Percentiles rank a stretch among this genome's conserved stretches.
phyloP scores from a whole-genome alignment of 768 basidiomycete genomes.

The Rhodotorula graminis region DNA sequence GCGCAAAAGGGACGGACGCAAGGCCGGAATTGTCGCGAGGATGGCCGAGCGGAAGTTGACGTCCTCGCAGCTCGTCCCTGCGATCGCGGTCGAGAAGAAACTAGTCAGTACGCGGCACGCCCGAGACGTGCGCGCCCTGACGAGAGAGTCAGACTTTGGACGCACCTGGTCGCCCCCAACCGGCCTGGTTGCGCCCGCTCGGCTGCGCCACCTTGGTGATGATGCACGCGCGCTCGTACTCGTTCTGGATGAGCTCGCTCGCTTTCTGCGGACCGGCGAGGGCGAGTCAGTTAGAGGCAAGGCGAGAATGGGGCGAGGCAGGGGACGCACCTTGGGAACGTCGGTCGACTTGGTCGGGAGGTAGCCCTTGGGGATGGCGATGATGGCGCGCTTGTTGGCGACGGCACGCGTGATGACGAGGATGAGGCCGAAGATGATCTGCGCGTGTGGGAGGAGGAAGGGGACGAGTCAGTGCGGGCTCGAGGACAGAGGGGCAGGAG shows the following conservation, averaged over 20 bases:
- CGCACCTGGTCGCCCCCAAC: constrained; percentile 8
- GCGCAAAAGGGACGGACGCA: neutral
- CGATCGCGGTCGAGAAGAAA: fast-evolving
- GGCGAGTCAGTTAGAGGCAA: too few relatives aligned
- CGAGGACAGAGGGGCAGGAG: too few relatives aligned
- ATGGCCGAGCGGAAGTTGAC: constrained; percentile 14
- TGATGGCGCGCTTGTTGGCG: neutral
- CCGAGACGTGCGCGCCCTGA: too few relatives aligned
- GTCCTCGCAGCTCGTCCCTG: constrained; percentile 3
- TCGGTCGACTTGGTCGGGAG: constrained; percentile 6
- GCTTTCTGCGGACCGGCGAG: neutral
- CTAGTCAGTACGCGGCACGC: too few relatives aligned
- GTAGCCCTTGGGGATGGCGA: constrained; percentile 16
- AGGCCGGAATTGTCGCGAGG: constrained; percentile 10
- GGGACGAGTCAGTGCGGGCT: too few relatives aligned
- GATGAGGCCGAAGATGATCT: constrained; percentile 4
- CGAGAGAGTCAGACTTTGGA: too few relatives aligned
- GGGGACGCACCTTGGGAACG: constrained; percentile 5
- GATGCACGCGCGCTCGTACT: constrained; percentile 17
- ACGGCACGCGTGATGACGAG: neutral
- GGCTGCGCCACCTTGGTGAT: constrained; percentile 21
- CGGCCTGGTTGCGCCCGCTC: constrained; percentile 5
- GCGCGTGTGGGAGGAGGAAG: neutral
- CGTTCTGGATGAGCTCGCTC: constrained; percentile 13
- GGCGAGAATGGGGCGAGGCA: too few relatives aligned